These are phyloP conservation scores for Amylocystis lapponica DNA, from an alignment of 768 basidiomycete species.

Conservation along the genomic window DNA sequence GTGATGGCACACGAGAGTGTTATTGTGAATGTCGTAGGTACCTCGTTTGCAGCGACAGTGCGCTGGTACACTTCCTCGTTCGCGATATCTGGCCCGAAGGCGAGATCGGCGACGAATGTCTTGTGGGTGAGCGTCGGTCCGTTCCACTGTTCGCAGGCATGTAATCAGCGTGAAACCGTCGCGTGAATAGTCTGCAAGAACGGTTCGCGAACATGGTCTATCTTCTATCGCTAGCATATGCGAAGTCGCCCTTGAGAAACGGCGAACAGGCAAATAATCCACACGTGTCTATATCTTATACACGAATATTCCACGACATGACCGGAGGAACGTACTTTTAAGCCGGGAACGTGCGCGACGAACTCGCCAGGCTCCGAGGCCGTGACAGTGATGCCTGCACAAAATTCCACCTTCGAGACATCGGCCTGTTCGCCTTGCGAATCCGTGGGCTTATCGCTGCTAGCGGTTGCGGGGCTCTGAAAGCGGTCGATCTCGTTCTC, in stretches of 20 bases:
- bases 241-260: no score
- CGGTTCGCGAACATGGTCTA: no score
- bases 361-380: conserved; percentile 29
- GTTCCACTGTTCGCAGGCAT: no score
- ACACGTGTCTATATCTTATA: no score
- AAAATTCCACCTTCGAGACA: conserved; percentile 19
- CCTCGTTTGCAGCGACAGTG: conserved; percentile 26
- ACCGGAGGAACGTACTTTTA: conserved; percentile 23
- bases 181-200: no score
- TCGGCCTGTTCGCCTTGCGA: conserved; percentile 10
- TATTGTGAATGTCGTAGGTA: conserved; percentile 10
- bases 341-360: conserved; percentile 29
- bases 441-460: not conserved
- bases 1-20: not conserved
- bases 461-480: not conserved
- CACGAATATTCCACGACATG: no score
- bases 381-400: conserved; percentile 23
- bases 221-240: no score
- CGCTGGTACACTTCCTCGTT: conserved; percentile 33
- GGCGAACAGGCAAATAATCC: no score
- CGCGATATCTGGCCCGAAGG: conserved; percentile 25
- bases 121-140: conserved; percentile 31
- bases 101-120: conserved; percentile 28
- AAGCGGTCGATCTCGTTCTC: conserved; percentile 14
- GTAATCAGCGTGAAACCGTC: no score